Evolutionary conservation across 805 yeast genomes (phyloP), one percentile per base, ranked within the genome.

Genomic region (Torulaspora maleeae): DNA sequence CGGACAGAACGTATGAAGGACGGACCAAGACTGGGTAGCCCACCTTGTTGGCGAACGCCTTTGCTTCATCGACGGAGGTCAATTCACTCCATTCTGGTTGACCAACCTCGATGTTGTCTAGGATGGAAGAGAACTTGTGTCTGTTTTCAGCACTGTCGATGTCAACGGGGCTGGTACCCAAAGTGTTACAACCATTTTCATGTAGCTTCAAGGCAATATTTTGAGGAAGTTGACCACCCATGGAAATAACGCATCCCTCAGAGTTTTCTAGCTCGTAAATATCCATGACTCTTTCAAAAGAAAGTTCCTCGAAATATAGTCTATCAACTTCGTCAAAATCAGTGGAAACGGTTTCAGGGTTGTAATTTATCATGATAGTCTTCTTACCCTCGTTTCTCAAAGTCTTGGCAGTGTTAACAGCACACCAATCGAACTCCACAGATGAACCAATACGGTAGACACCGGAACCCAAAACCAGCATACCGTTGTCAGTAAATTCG

Each of bases 351-450:
- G 99, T 91, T 73, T 91, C 99, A 50, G 99, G 99, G 74, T 91
- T 91, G 72, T 91, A 91, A 76, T 91, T 91, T 64, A 91, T 79
- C 99, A 91, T 91, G 55, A 91, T 82, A 27, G 99, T 91, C 70
- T 83, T 86, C 67, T 82, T 83, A 53, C 95, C 95, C 45, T 80
- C 75, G 43, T 80, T 84, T 68, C 99, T 82, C 59, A 91, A 80
- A 36, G 97, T 89, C 66, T 97, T 82, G 45, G 95, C 96, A 47
- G 99, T 86, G 53, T 93, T 80, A 52, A 91, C 99, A 45, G 98
- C 99, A 77, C 99, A 91, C 99, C 99, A 91, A 70, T 91, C 99
- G 61, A 91, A 91, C 73, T 93, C 99, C 44, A 91, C 99, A 27
- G 97, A 89, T 1, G 97, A 90, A 48, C 99, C 99, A 67, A 91